Conservation (phyloP, 345 rosid species). For the Eucalyptus curtisii region DNA sequence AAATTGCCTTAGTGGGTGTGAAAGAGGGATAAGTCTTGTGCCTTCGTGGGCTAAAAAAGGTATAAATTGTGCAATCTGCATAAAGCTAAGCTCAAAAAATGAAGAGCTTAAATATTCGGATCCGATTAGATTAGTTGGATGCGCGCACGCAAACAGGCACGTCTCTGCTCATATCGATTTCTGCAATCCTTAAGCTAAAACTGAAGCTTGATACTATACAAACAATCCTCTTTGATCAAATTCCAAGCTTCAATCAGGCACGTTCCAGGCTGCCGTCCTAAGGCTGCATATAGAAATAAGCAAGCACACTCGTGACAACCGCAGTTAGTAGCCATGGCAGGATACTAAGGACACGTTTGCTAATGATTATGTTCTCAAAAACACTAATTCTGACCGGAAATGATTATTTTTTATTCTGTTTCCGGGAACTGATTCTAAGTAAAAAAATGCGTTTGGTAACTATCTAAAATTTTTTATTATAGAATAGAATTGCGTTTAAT, state of each 20-base stretch:
- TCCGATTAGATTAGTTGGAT: not conserved
- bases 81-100: no score
- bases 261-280: not conserved
- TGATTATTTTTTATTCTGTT: no score
- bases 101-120: not conserved
- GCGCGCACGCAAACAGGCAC: not conserved
- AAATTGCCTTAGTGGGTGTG: not conserved
- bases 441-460: no score
- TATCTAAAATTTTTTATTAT: no score
- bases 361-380: no score
- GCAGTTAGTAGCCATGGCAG: not conserved
- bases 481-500: no score
- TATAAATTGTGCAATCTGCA: not conserved
- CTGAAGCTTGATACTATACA: not conserved
- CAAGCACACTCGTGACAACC: not conserved
- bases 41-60: not conserved
- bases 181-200: not conserved
- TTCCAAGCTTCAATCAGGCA: not conserved
- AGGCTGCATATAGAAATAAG: not conserved
- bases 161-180: not conserved
- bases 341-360: no score
- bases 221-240: not conserved
- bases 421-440: no score
- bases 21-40: not conserved
- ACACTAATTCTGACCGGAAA: no score